A percentile compares a stretch with the other conserved stretches of the same genome.
These are phyloP conservation scores for Rhizophora apiculata DNA, from an alignment of 345 rosid species.

Conservation along the genomic window DNA sequence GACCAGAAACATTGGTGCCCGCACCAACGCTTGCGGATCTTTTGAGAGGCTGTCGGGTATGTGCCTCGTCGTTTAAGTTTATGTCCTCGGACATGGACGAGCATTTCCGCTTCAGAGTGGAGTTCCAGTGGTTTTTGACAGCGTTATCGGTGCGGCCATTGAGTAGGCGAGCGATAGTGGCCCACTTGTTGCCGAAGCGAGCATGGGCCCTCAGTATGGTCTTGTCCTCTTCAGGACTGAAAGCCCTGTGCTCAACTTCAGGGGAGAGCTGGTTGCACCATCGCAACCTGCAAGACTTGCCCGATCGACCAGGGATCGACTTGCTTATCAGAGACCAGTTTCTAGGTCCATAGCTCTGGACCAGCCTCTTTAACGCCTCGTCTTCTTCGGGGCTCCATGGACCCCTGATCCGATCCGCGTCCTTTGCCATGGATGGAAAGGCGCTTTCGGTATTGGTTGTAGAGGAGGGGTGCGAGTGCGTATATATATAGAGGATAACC, in stretches of 20 bases:
- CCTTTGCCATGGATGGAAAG: constrained; percentile 25
- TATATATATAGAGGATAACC: constrained; percentile 43
- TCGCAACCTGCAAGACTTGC: constrained; percentile 80
- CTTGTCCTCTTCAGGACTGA: constrained; percentile 70
- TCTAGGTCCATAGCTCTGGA: constrained; percentile 73
- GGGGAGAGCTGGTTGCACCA: constrained; percentile 99
- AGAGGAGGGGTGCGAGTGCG: background rate
- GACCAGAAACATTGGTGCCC: constrained; percentile 40
- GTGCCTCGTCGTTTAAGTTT: constrained; percentile 19
- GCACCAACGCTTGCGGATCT: constrained; percentile 63
- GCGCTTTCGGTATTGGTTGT: background rate
- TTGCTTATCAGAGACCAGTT: constrained; percentile 95
- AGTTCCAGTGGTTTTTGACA: constrained; percentile 94
- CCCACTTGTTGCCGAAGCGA: constrained; percentile 92
- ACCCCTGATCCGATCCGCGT: constrained; percentile 85
- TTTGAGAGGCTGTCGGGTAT: constrained; percentile 46
- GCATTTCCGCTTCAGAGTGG: constrained; percentile 83
- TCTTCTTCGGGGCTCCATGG: constrained; percentile 99
- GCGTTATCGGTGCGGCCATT: constrained; percentile 94
- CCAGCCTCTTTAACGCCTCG: constrained; percentile 64
- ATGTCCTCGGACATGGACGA: constrained; percentile 39
- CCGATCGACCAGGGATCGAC: constrained; percentile 91
- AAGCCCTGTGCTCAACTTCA: constrained; percentile 84
- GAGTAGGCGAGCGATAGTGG: constrained; percentile 85
- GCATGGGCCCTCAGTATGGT: constrained; percentile 79